A percentile compares a stretch with the other conserved stretches of the same genome.
Evolutionary conservation across 148 eudicot species (phyloP).

Genomic region (Spergularia marina): DNA sequence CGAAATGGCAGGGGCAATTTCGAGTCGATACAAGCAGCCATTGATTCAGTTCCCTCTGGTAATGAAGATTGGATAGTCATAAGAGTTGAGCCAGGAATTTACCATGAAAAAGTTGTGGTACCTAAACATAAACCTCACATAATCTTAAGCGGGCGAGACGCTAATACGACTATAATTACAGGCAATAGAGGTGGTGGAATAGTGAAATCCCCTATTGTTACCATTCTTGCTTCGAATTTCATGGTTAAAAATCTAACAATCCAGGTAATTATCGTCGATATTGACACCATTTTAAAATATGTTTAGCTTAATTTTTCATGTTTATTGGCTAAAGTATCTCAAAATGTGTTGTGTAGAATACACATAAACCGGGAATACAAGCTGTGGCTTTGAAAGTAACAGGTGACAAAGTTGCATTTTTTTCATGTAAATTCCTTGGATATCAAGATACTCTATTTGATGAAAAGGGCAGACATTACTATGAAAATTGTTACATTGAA

Average conservation of each 20-base stretch:
- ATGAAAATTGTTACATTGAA: constrained; percentile 59
- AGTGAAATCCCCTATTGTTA: constrained; percentile 37
- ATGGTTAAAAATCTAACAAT: constrained; percentile 29
- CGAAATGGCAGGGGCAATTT: constrained; percentile 30
- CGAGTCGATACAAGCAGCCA: constrained; percentile 32
- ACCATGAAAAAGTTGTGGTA: constrained; percentile 27
- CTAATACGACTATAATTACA: constrained; percentile 25
- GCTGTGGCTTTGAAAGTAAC: constrained; percentile 57
- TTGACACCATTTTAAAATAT: no score
- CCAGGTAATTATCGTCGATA: constrained; percentile 20
- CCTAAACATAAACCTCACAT: constrained; percentile 28
- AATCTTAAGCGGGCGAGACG: constrained; percentile 28
- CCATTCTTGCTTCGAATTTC: constrained; percentile 36
- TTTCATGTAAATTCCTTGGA: constrained; percentile 34
- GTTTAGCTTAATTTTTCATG: no score
- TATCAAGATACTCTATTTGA: constrained; percentile 63
- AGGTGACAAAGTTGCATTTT: constrained; percentile 46
- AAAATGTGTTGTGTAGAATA: constrained; percentile 33
- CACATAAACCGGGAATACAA: constrained; percentile 33
- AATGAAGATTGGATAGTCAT: constrained; percentile 24
- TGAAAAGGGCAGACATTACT: constrained; percentile 52
- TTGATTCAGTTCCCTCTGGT: constrained; percentile 24
- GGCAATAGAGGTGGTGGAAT: constrained; percentile 31
- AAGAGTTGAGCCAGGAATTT: constrained; percentile 33
- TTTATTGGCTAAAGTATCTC: no score